Conservation (phyloP, 2,329 filamentous ascomycete species). For the Fusarium sp. region DNA sequence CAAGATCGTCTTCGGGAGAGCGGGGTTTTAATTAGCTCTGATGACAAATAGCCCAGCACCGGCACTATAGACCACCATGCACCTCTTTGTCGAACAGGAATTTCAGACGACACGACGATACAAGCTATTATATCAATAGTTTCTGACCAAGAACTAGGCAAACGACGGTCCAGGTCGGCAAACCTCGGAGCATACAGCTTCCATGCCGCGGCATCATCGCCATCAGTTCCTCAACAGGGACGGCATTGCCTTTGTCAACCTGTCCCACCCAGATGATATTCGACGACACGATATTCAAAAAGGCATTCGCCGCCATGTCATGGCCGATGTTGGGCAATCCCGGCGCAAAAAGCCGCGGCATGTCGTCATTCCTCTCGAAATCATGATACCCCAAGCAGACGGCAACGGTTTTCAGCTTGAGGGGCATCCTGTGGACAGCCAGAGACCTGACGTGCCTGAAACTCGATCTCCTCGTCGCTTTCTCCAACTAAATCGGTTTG, state of each 20-base stretch:
- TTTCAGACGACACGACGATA: neutral
- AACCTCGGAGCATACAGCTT: neutral
- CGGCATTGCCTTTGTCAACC: no score
- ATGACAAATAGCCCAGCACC: neutral
- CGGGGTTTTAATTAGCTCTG: neutral
- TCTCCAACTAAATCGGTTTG: neutral
- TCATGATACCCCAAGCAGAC: neutral
- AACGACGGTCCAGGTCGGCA: neutral
- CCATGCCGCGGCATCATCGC: no score
- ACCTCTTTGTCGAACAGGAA: neutral
- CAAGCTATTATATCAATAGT: neutral
- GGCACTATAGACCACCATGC: neutral
- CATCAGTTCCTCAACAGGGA: no score
- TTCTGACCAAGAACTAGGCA: neutral
- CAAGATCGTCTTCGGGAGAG: no score
- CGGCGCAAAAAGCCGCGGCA: neutral
- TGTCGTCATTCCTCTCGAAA: neutral
- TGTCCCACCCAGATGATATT: neutral
- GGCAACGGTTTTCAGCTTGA: neutral
- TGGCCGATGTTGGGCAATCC: neutral
- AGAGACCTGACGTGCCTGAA: constrained; percentile 1
- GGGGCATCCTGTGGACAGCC: neutral
- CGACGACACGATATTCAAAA: neutral
- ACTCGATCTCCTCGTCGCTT: neutral
- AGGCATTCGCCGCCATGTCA: constrained; percentile 1